A percentile compares a stretch with the other conserved stretches of the same genome.
These are phyloP conservation scores for Ceriops zippeliana DNA, from an alignment of 345 rosid genomes.

Conservation along the genomic window DNA sequence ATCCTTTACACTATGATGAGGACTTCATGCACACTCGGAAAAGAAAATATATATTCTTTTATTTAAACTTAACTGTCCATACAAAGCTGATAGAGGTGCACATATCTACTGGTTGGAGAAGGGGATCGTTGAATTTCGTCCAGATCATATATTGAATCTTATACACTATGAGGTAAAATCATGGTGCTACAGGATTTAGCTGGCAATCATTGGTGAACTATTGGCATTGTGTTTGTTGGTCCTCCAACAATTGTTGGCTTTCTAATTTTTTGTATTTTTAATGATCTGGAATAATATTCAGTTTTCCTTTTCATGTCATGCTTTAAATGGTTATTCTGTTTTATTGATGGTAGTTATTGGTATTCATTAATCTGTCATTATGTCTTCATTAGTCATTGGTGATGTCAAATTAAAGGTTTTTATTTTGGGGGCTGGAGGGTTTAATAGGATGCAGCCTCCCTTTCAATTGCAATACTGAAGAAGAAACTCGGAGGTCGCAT, in stretches of 20 bases:
- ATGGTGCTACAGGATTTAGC: slow-evolving; percentile 2
- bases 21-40: slow-evolving; percentile 9
- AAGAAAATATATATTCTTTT: slow-evolving; percentile 8
- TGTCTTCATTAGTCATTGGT: background rate
- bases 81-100: slow-evolving; percentile 92
- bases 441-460: slow-evolving; percentile 89
- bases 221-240: background rate
- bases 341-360: too few species aligned
- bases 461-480: slow-evolving; percentile 71
- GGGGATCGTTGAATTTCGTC: slow-evolving; percentile 64
- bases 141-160: slow-evolving; percentile 89
- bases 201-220: background rate
- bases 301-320: background rate
- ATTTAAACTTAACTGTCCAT: slow-evolving; percentile 41
- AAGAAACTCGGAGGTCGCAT: slow-evolving; percentile 58
- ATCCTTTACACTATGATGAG: slow-evolving; percentile 51
- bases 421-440: background rate
- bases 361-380: background rate
- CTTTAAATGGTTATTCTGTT: background rate
- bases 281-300: background rate
- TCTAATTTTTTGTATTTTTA: background rate
- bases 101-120: slow-evolving; percentile 82
- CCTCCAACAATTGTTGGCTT: background rate
- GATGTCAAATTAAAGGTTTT: slow-evolving; percentile 4
- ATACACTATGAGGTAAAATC: slow-evolving; percentile 85